Base-by-base conservation (phyloP, 345 rosid genomes). In the Laguncularia racemosa region DNA sequence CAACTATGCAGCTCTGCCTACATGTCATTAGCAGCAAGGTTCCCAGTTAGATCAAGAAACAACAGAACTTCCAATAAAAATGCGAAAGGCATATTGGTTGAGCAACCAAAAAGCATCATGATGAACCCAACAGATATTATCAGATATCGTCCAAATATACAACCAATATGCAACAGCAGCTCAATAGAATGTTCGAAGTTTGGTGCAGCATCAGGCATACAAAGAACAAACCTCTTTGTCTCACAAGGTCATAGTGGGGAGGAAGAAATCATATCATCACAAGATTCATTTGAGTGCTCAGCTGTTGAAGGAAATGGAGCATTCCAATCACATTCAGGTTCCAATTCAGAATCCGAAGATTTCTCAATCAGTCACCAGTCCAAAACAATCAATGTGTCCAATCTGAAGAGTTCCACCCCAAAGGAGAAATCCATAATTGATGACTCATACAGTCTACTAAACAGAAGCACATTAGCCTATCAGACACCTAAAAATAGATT, bases 1-100 rank as follows among this genome's bases (percentile, higher is more conserved):
- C 46, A 48, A 57, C 26, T 14, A 26, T 76, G 85, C 91, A 92
- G 98, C 72, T 92, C 98, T 58, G 98, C 98, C 43, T 92, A 84
- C 84, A 92, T 92, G 93, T 77, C 85, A 50, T 60, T 92, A 59
- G 95, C 83, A 14, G 85, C 98, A 66, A 68, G 69, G 53, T 92
- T 84, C 67, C 98, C 97, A 67, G 62, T 56, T 17, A 82, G 78
- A 73, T 66, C 78, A 67, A 77, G 63, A 52, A 59, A 44, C 58
- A 65, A 58, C 44, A 63, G 16, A 52, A 49, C 68, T 45, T 55
- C 58, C 67, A 65, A 66, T 59, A 66, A 69, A 44, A 64, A 59
- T 49, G 49, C 48, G 49, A 44, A 61, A 65, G 70, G 59, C 57
- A 67, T 70, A 56, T 46, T 72, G 67, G 67, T 78, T 59, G 79